phyloP scores from a whole-genome alignment of 768 basidiomycete species.

The Pluteus cervinus region DNA sequence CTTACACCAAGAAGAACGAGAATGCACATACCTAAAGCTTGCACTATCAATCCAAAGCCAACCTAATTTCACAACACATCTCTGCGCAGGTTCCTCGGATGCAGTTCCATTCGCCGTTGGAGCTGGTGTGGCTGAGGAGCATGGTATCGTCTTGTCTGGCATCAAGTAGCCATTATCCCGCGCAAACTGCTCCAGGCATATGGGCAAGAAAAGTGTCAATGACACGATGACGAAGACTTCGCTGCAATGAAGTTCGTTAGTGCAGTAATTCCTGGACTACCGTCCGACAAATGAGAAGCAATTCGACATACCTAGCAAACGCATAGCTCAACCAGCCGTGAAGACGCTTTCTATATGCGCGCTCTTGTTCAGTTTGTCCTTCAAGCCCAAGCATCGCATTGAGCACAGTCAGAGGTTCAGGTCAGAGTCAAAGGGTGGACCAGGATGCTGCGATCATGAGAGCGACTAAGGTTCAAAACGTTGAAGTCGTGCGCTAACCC shows the following conservation, averaged over 20 bases:
- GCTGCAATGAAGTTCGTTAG: constrained; percentile 26
- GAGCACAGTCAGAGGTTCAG: too few relatives aligned
- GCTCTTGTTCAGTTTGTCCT: constrained; percentile 3
- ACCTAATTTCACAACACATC: constrained; percentile 78
- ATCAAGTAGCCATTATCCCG: constrained; percentile 79
- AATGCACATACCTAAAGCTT: constrained; percentile 69
- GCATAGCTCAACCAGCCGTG: constrained; percentile 82
- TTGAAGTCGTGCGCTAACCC: too few relatives aligned
- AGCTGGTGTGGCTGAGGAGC: constrained; percentile 26
- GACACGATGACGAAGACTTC: constrained; percentile 81
- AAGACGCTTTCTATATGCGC: constrained; percentile 36
- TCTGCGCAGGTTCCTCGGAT: constrained; percentile 24
- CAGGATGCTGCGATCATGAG: too few relatives aligned
- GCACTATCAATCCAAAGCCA: constrained; percentile 89
- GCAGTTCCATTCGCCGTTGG: constrained; percentile 7
- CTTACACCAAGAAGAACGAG: not conserved
- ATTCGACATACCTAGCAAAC: constrained; percentile 59
- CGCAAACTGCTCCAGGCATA: constrained; percentile 84
- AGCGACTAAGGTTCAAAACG: too few relatives aligned
- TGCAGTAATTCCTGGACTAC: not conserved
- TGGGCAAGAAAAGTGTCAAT: constrained; percentile 75
- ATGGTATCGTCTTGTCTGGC: constrained; percentile 62
- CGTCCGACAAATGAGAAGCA: not conserved
- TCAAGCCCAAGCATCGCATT: not conserved
- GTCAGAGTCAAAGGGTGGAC: too few relatives aligned